Evolutionary conservation across 1,284 basidiomycete genomes (phyloP), one percentile per base, ranked within the genome.

Genomic region (Cystobasidium sp.): DNA sequence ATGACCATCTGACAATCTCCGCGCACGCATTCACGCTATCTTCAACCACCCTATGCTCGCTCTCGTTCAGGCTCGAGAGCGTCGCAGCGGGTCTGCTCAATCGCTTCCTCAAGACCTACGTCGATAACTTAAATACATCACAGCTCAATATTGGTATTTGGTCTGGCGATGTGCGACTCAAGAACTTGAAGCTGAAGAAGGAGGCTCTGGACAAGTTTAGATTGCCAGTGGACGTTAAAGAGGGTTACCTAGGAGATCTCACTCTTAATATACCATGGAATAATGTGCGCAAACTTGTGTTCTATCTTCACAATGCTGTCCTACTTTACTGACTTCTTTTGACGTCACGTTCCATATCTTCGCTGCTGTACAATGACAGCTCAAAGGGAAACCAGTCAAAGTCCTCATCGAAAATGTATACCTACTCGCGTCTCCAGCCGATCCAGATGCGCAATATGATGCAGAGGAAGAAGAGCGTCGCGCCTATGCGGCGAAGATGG

Each of bases 71-170:
- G 58, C 69, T 71, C 64, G 71, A 73, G 53, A 63, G 71, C 63
- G 71, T 73, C 41, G 71, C 63, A 31, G 71, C 71, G 16, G 71
- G 71, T 24, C 53, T 73, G 31, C 64, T 73, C 16, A 73, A 97
- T 83, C 88, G 92, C 78, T 91, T 97, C 77, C 89, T 97, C 64
- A 92, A 93, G 55, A 92, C 93, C 0, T 98, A 99, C 86, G 92
- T 99, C 77, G 94, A 97, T 84, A 97, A 97, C 80, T 85, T 99
- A 82, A 94, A 98, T 83, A 89, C 94, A 79, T 91, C 92, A 80
- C 93, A 97, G 83, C 90, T 99, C 63, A 95, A 94, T 80, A 91
- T 97, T 85, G 95, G 94, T 41, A 93, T 99, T 78, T 92, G 90
- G 80, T 91, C 93, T 86, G 96, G 95, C 88, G 79, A 83, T 76